These are phyloP conservation scores for Lachancea sp. DNA, from an alignment of 805 yeast species.

Conservation along the genomic window DNA sequence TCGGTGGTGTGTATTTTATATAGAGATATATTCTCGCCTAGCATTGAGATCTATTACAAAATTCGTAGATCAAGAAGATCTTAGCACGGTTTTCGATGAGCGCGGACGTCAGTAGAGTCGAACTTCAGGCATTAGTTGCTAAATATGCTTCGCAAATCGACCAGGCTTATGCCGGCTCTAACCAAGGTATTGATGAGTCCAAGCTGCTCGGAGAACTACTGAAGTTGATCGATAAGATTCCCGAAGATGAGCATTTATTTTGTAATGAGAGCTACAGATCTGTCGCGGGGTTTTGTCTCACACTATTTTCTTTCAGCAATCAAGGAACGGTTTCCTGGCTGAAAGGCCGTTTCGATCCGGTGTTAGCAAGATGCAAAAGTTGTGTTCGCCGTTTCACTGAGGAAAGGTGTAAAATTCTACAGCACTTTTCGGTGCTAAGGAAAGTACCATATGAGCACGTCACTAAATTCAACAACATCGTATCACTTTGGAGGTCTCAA, in stretches of 20 bases:
- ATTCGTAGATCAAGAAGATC: conserved; percentile 3
- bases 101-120: conserved; percentile 11
- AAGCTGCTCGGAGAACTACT: conserved; percentile 36
- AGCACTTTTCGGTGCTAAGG: conserved; percentile 47
- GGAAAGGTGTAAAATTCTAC: conserved; percentile 45
- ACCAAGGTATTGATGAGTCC: conserved; percentile 25
- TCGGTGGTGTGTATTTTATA: conserved; percentile 3
- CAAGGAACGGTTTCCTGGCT: conserved; percentile 41
- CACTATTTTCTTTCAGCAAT: conserved; percentile 53
- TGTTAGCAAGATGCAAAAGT: conserved; percentile 43
- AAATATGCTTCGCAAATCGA: conserved; percentile 22
- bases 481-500: conserved; percentile 33
- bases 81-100: conserved; percentile 9
- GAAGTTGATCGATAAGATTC: conserved; percentile 19
- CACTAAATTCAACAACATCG: conserved; percentile 31
- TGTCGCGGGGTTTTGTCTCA: conserved; percentile 47
- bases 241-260: conserved; percentile 41
- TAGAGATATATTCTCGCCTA: conserved; percentile 1
- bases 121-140: conserved; percentile 13
- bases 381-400: conserved; percentile 51
- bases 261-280: conserved; percentile 47
- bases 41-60: not conserved
- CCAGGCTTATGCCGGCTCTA: conserved; percentile 26
- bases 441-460: conserved; percentile 41
- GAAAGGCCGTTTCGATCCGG: conserved; percentile 34